Evolutionary conservation across 2,329 filamentous ascomycete genomes (phyloP).

Genomic region (Fulvia fulva): DNA sequence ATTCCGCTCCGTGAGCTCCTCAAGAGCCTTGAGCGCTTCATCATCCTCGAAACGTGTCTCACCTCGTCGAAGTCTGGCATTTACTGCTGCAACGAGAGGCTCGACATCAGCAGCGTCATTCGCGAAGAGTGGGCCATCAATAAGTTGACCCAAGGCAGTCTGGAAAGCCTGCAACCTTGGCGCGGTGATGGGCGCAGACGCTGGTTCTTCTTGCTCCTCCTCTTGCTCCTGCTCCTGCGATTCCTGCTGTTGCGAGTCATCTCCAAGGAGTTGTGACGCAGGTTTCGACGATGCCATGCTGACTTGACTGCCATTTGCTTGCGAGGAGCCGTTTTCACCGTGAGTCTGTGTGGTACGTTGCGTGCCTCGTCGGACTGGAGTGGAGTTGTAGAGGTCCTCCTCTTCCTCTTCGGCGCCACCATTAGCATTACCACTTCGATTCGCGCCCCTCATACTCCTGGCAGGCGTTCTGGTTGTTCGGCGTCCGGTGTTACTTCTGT

Average conservation of each 20-base stretch:
- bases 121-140: constrained; percentile 77
- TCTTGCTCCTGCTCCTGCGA: constrained; percentile 30
- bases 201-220: constrained; percentile 37
- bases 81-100: constrained; percentile 73
- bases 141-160: constrained; percentile 73
- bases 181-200: constrained; percentile 50
- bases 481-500: constrained; percentile 23
- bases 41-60: constrained; percentile 59
- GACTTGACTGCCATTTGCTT: constrained; percentile 48
- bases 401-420: constrained; percentile 41
- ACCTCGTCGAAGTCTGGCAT: constrained; percentile 61
- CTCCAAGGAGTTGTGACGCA: constrained; percentile 63
- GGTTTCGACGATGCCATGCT: constrained; percentile 78
- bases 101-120: constrained; percentile 78
- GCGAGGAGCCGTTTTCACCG: constrained; percentile 37
- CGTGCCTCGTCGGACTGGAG: constrained; percentile 12
- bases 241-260: constrained; percentile 45
- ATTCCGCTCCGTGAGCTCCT: constrained; percentile 75
- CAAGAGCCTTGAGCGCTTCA: constrained; percentile 74
- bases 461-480: constrained; percentile 27
- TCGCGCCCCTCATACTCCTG: constrained; percentile 21
- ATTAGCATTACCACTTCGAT: constrained; percentile 23
- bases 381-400: constrained; percentile 51
- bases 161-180: constrained; percentile 72
- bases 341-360: constrained; percentile 35